Evolutionary conservation across 352 stramenopile genomes (phyloP), one percentile per base, ranked within the genome.

Genomic region (Saprolegnia diclina): DNA sequence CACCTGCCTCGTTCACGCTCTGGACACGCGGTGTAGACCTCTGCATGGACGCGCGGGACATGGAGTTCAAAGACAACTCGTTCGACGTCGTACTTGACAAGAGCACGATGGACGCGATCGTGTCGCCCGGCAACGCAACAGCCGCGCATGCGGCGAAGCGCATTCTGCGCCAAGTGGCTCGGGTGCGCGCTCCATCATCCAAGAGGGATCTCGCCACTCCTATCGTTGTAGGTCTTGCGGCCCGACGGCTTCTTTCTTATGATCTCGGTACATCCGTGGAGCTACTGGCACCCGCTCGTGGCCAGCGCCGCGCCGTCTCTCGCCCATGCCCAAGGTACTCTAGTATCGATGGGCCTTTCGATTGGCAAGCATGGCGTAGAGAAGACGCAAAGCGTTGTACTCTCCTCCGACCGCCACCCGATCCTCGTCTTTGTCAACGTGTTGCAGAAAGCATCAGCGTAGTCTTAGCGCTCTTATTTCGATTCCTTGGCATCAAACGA

Each of bases 401-500:
- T 59, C 4, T 16, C 24, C 35, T 14, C 24, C 1, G 9, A 24
- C 19, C 52, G 52, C 11, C 11, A 59, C n/a, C 52, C 52, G n/a
- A 59, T 59, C 13, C 35, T 59, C 16, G 52, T 59, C 13, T 59
- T 59, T 59, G 13, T 59, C 13, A 59, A 59, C 35, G 35, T 11
- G 1, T 11, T 35, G 1, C 16, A 3, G 13, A 59, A 59, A n/a
- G 7, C 11, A 3, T 14, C 13, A 24, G 16, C 13, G 32, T 16
- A 57, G 16, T 38, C 13, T 24, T 59, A 59, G 16, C 35, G 52
- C 35, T 26, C 11, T 48, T 14, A n/a, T n/a, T 48, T 48, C 42
- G 42, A 14, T 14, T 35, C 16, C n/a, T 42, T 53, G 48, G n/a
- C 46, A 21, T 69, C 63, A 53, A 69, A 69, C n/a, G 63, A 52